Conservation (phyloP, 2,329 filamentous ascomycete species). For the Plectosphaerella sp. region DNA sequence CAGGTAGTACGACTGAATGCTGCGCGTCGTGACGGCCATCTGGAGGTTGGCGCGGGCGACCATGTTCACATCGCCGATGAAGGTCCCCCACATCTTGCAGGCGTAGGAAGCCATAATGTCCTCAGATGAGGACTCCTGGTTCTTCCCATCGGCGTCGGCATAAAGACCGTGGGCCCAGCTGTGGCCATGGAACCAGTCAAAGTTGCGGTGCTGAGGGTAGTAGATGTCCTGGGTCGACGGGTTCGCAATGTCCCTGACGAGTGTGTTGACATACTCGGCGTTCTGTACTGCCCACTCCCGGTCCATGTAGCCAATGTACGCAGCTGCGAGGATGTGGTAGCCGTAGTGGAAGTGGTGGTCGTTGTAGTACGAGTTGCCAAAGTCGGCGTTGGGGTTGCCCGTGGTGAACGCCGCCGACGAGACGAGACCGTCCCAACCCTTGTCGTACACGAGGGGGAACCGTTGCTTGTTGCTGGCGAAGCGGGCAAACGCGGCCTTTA, state of each 20-base stretch:
- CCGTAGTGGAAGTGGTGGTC: conserved; percentile 64
- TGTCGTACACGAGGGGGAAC: conserved; percentile 51
- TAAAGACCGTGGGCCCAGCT: conserved; percentile 74
- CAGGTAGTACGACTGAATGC: conserved; percentile 70
- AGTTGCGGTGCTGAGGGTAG: conserved; percentile 71
- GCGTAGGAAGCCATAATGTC: conserved; percentile 75
- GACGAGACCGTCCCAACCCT: conserved; percentile 68
- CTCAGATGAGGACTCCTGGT: conserved; percentile 77
- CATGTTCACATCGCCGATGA: conserved; percentile 64
- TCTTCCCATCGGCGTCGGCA: conserved; percentile 60
- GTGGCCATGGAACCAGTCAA: conserved; percentile 84
- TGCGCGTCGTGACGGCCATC: conserved; percentile 65
- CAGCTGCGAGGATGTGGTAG: conserved; percentile 77
- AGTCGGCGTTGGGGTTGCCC: conserved; percentile 63
- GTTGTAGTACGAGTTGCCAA: conserved; percentile 74
- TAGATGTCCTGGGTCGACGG: conserved; percentile 57
- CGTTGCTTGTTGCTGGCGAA: conserved; percentile 59
- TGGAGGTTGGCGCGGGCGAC: conserved; percentile 71
- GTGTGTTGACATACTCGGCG: conserved; percentile 67
- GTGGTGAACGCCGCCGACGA: conserved; percentile 62
- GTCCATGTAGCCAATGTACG: conserved; percentile 70
- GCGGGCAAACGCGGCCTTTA: conserved; percentile 55
- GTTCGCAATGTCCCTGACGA: conserved; percentile 73
- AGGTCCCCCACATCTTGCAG: conserved; percentile 78
- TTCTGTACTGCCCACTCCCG: conserved; percentile 63